phyloP scores from a whole-genome alignment of 1,284 basidiomycete species.

The Malassezia furfur region DNA sequence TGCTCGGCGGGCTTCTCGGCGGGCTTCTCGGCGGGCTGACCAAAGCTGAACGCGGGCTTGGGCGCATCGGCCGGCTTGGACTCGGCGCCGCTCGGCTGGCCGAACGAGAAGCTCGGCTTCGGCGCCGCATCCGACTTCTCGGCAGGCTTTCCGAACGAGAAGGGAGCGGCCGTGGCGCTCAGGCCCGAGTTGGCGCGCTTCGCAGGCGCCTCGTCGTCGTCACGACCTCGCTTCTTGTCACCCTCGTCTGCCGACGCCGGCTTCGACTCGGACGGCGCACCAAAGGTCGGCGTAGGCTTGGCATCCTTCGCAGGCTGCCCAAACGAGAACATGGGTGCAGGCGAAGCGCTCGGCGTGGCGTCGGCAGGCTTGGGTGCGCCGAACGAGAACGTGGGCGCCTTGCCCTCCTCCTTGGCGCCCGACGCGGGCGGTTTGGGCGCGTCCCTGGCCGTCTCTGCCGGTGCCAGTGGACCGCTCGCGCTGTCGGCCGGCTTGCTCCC shows the following conservation, averaged over 20 bases:
- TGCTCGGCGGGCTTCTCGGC: no score
- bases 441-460: constrained; percentile 7
- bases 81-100: not conserved
- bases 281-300: not conserved
- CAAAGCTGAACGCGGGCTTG: constrained; percentile 4
- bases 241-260: not conserved
- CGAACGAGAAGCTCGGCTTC: not conserved
- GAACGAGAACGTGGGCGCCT: constrained; percentile 25
- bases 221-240: constrained; percentile 7
- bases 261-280: no score
- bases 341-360: not conserved
- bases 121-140: not conserved
- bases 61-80: not conserved
- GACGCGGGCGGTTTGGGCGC: constrained; percentile 15
- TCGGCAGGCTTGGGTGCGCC: constrained; percentile 4
- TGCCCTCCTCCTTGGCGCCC: constrained; percentile 9
- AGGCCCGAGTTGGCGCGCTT: not conserved
- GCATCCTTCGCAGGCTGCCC: not conserved
- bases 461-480: no score
- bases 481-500: not conserved
- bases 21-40: not conserved
- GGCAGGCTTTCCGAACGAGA: constrained; percentile 23
- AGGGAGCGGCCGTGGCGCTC: constrained; percentile 5
- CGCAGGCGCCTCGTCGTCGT: constrained; percentile 6
- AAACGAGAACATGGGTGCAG: not conserved